Percentiles rank a stretch among this genome's conserved stretches.
phyloP scores from a whole-genome alignment of 139 green algal genomes.

The Nannochloris sp. region DNA sequence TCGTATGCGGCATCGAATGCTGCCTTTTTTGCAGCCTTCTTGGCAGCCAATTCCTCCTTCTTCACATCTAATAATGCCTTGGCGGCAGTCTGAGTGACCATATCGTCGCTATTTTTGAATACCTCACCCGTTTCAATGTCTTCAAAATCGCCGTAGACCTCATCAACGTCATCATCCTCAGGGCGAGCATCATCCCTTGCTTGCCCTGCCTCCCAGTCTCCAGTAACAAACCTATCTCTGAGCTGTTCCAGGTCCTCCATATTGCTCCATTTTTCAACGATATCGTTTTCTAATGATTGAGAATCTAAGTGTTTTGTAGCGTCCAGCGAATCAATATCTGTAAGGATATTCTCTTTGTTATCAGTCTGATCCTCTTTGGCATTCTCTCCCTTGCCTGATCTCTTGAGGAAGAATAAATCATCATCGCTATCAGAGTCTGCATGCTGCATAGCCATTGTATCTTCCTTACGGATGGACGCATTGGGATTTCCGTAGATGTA shows the following conservation, averaged over 20 bases:
- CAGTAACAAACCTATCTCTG: slow-evolving; percentile 58
- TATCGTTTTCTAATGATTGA: neutral
- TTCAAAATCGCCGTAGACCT: slow-evolving; percentile 73
- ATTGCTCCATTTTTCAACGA: slow-evolving; percentile 18
- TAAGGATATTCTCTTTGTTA: neutral
- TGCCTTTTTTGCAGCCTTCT: slow-evolving; percentile 72
- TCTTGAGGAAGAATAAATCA: slow-evolving; percentile 33
- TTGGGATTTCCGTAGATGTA: slow-evolving; percentile 41
- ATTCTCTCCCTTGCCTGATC: slow-evolving; percentile 28
- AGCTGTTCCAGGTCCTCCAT: slow-evolving; percentile 40
- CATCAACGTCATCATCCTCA: slow-evolving; percentile 16
- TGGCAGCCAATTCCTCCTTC: slow-evolving; percentile 30
- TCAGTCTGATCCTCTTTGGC: neutral
- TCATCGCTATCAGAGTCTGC: slow-evolving; percentile 28
- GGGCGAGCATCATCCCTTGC: slow-evolving; percentile 42
- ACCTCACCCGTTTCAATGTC: slow-evolving; percentile 76
- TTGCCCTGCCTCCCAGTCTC: slow-evolving; percentile 46
- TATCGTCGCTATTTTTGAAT: slow-evolving; percentile 26
- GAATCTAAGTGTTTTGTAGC: neutral
- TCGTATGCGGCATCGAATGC: slow-evolving; percentile 65
- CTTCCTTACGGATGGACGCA: neutral
- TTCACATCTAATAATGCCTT: slow-evolving; percentile 20
- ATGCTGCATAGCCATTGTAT: neutral
- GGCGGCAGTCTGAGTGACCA: slow-evolving; percentile 47
- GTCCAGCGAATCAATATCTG: slow-evolving; percentile 27